Evolutionary conservation across 176 grass and related monocot species (phyloP), one percentile per base, ranked within the genome.

Genomic region (Oropetium thomaeum): DNA sequence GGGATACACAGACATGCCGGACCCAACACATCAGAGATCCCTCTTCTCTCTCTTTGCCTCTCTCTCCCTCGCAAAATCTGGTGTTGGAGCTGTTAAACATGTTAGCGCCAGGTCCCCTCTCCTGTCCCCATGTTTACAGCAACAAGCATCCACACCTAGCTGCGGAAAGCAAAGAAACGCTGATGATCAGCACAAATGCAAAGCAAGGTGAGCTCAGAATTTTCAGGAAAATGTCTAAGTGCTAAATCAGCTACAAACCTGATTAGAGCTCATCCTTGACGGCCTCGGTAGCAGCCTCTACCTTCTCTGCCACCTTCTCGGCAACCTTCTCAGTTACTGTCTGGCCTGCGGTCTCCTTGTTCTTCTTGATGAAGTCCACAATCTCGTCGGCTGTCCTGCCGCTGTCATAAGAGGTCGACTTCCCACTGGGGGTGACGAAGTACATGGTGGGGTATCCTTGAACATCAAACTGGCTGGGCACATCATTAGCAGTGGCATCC

Each of bases 391-490:
- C 63, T 4, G 91, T 88, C 67, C 96, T 99, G 54, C 80, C 89
- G 0, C 84, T 34, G 0, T 92, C 87, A 0, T 92, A 99, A 1
- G 76, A 65, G 12, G 84, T 48, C 32, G 71, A 14, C 81, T 99
- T 92, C 8, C 91, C 87, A 3, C 91, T 95, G 27, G 96, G 89
- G 22, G 89, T 88, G 54, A 83, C 72, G 0, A 99, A 95, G 78
- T 99, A 99, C 32, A 99, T 7, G 59, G 96, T 99, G 20, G 96
- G 96, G 67, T 92, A 99, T 48, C 96, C 96, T 42, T 82, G 62
- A 27, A 99, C 82, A 0, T 88, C 72, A 0, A 99, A 99, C 34
- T 90, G 76, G 0, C 69, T 69, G 27, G 96, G 87, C 25, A 99
- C 79, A 1, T 99, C 96, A 15, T 99, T 99, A 2, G 69, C 82